Evolutionary conservation across 163 green algal species (phyloP).

Genomic region (Smithsoniella earleae): DNA sequence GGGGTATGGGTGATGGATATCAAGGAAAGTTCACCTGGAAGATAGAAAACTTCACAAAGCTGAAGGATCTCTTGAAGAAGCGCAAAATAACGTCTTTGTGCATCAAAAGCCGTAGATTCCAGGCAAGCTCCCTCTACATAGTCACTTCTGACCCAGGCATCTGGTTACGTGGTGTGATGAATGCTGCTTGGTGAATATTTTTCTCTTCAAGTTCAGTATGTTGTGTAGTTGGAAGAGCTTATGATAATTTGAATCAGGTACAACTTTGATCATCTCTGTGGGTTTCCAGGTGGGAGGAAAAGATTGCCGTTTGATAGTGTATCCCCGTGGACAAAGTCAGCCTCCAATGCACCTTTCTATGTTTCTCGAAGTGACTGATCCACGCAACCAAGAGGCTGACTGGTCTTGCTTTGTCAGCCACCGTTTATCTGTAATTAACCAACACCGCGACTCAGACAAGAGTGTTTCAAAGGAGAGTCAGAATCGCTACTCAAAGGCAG

Average conservation of each 20-base stretch:
- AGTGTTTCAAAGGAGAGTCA: constrained; percentile 58
- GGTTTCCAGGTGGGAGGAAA: constrained; percentile 46
- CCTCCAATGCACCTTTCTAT: constrained; percentile 59
- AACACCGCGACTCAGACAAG: constrained; percentile 38
- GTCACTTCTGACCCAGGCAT: too few species aligned
- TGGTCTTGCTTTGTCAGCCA: constrained; percentile 68
- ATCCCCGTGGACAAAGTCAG: constrained; percentile 60
- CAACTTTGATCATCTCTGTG: too few species aligned
- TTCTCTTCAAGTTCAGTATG: too few species aligned
- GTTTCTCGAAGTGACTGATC: constrained; percentile 66
- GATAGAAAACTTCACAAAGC: constrained; percentile 65
- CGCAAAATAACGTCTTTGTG: constrained; percentile 65
- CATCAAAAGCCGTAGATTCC: constrained; percentile 61
- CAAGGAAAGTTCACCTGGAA: constrained; percentile 59
- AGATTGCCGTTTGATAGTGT: constrained; percentile 63
- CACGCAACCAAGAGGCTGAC: constrained; percentile 36
- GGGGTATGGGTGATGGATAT: neutral
- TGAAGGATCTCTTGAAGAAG: constrained; percentile 76
- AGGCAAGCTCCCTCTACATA: too few species aligned
- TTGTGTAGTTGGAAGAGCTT: too few species aligned
- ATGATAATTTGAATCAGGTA: too few species aligned
- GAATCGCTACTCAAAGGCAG: constrained; percentile 51
- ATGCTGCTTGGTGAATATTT: too few species aligned
- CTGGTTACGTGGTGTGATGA: too few species aligned
- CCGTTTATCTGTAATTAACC: constrained; percentile 57